Evolutionary conservation across 345 rosid species (phyloP).

Genomic region (Eucalyptus erythrocorys): DNA sequence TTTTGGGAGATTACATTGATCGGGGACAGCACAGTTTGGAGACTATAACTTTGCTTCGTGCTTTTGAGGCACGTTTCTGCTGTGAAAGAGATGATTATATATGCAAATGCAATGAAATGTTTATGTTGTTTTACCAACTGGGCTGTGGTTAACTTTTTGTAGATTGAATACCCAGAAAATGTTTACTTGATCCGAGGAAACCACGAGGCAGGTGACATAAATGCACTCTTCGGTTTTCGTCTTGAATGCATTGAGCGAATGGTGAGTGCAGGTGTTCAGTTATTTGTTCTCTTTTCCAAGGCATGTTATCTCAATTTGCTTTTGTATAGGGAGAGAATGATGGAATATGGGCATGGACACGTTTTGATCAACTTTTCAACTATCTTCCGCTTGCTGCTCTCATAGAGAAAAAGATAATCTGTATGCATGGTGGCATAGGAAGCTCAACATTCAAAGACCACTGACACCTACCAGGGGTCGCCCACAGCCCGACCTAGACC

Average conservation of each 20-base stretch:
- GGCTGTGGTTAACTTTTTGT: background rate
- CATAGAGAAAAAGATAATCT: slow-evolving; percentile 92
- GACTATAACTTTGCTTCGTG: slow-evolving; percentile 92
- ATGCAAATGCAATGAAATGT: background rate
- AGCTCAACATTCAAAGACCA: slow-evolving; percentile 95
- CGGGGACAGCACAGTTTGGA: slow-evolving; percentile 98
- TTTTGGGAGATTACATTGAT: slow-evolving; percentile 96
- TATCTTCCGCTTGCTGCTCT: slow-evolving; percentile 93
- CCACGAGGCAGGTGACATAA: slow-evolving; percentile 97
- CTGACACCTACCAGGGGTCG: slow-evolving; percentile 98
- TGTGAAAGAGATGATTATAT: background rate
- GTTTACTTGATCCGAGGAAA: slow-evolving; percentile 94
- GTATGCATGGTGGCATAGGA: slow-evolving; percentile 99
- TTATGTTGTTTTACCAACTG: background rate
- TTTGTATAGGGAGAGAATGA: slow-evolving; percentile 70
- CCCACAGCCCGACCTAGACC: slow-evolving; percentile 81
- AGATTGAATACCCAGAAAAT: slow-evolving; percentile 94
- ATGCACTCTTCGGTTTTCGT: slow-evolving; percentile 96
- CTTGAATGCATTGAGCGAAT: slow-evolving; percentile 95
- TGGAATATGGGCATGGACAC: slow-evolving; percentile 98
- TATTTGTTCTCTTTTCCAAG: background rate
- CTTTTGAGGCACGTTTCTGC: slow-evolving; percentile 64
- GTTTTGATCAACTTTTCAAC: slow-evolving; percentile 91
- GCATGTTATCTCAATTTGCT: background rate
- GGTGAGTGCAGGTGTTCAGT: slow-evolving; percentile 26